A percentile compares a stretch with the other conserved stretches of the same genome.
Evolutionary conservation across 176 grass and related monocot species (phyloP).

Genomic region (Secale cereale): DNA sequence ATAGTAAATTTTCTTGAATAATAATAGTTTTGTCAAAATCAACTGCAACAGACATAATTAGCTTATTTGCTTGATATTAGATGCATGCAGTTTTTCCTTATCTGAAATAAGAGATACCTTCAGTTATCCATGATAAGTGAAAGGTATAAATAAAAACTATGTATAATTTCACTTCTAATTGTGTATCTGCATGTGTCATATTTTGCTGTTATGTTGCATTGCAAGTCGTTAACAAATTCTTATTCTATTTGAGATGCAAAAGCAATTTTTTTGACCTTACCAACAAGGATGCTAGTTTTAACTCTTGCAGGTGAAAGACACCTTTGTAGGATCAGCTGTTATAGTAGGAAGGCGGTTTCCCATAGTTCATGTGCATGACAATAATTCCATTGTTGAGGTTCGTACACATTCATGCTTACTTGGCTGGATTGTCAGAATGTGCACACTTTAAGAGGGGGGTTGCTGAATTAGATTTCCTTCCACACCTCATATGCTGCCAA

Average conservation of each 20-base stretch:
- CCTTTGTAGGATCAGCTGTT: constrained; percentile 64
- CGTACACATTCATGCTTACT: not conserved
- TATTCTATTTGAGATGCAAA: not conserved
- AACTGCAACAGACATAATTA: not conserved
- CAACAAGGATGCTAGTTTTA: constrained; percentile 21
- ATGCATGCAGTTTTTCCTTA: not conserved
- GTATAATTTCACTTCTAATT: not conserved
- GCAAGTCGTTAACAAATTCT: not conserved
- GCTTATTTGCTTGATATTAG: not conserved
- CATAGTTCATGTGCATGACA: constrained; percentile 86
- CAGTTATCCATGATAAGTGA: not conserved
- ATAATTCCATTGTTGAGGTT: constrained; percentile 77
- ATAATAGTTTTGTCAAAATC: not conserved
- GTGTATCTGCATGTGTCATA: not conserved
- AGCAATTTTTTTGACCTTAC: not conserved
- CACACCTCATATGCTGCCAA: not conserved
- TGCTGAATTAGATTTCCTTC: constrained; percentile 18
- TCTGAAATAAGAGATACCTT: constrained; percentile 4
- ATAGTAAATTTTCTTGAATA: not conserved
- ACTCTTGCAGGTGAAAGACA: constrained; percentile 66
- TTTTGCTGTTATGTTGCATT: constrained; percentile 1
- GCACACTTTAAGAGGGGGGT: not conserved
- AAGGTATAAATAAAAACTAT: not conserved
- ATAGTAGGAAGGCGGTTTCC: constrained; percentile 93
- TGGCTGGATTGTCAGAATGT: not conserved